These are phyloP conservation scores for Flaveria sonorensis DNA, from an alignment of 129 eudicot species.

Conservation along the genomic window DNA sequence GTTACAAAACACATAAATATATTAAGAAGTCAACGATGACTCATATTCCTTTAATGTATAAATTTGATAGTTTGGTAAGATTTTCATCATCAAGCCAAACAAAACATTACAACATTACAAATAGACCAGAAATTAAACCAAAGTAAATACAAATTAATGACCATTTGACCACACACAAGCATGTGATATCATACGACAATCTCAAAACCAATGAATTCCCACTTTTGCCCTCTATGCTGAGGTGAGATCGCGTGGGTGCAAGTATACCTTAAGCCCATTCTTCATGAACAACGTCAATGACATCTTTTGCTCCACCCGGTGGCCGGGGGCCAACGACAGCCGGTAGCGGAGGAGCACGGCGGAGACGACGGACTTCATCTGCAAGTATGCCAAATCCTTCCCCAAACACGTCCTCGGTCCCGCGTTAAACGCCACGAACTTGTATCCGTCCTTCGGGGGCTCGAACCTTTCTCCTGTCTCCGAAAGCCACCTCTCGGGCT, in stretches of 20 bases:
- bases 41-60: constrained; percentile 29
- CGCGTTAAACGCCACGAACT: constrained; percentile 76
- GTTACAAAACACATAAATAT: not conserved
- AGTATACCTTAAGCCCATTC: constrained; percentile 63
- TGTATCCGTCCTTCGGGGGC: constrained; percentile 72
- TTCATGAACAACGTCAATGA: constrained; percentile 81
- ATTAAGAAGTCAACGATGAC: constrained; percentile 6
- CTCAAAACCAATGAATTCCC: constrained; percentile 25
- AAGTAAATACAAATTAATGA: constrained; percentile 49
- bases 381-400: constrained; percentile 78
- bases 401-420: constrained; percentile 85
- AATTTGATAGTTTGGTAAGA: constrained; percentile 30
- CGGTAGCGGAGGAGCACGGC: constrained; percentile 79
- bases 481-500: constrained; percentile 82
- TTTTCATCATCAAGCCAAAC: constrained; percentile 41
- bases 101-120: constrained; percentile 37
- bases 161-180: constrained; percentile 30
- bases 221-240: constrained; percentile 24
- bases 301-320: constrained; percentile 89
- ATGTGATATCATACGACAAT: constrained; percentile 15
- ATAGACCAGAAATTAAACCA: constrained; percentile 7
- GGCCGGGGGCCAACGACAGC: constrained; percentile 65
- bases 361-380: constrained; percentile 83
- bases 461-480: constrained; percentile 56
- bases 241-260: constrained; percentile 63